Evolutionary conservation across 1,284 basidiomycete species (phyloP).

Genomic region (Apiotrichum gracile): DNA sequence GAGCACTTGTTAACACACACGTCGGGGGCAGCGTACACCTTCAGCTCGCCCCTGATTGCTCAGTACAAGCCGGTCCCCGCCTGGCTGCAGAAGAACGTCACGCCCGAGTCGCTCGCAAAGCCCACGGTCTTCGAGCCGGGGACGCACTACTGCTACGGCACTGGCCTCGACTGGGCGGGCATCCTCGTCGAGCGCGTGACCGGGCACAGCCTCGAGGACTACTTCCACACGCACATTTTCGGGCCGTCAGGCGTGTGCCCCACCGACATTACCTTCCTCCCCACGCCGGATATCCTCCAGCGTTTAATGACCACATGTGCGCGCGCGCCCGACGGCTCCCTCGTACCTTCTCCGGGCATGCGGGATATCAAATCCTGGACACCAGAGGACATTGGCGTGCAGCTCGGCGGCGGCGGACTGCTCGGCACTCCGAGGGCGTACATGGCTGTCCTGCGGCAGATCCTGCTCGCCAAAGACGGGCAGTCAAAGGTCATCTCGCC

Average conservation of each 20-base stretch:
- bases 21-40: conserved; percentile 8
- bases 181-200: conserved; percentile 30
- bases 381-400: conserved; percentile 4
- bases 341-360: not conserved
- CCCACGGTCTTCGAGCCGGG: conserved; percentile 36
- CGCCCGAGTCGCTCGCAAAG: conserved; percentile 8
- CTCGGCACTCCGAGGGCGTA: conserved; percentile 32
- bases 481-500: conserved; percentile 6
- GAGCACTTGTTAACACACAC: conserved; percentile 36
- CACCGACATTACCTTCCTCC: conserved; percentile 28
- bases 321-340: conserved; percentile 13
- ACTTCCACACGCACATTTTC: conserved; percentile 36
- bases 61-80: not conserved
- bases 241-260: conserved; percentile 24
- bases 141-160: conserved; percentile 23
- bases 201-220: conserved; percentile 29
- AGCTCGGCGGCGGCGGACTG: conserved; percentile 31
- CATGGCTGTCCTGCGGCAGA: conserved; percentile 21
- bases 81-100: conserved; percentile 3
- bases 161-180: conserved; percentile 41
- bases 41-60: not conserved
- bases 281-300: conserved; percentile 9
- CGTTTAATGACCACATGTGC: conserved; percentile 19
- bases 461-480: conserved; percentile 18
- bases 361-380: not conserved